Evolutionary conservation across 371 early-diverging fungal genomes (phyloP), one percentile per base, ranked within the genome.

Genomic region (Umbelopsis sp.): DNA sequence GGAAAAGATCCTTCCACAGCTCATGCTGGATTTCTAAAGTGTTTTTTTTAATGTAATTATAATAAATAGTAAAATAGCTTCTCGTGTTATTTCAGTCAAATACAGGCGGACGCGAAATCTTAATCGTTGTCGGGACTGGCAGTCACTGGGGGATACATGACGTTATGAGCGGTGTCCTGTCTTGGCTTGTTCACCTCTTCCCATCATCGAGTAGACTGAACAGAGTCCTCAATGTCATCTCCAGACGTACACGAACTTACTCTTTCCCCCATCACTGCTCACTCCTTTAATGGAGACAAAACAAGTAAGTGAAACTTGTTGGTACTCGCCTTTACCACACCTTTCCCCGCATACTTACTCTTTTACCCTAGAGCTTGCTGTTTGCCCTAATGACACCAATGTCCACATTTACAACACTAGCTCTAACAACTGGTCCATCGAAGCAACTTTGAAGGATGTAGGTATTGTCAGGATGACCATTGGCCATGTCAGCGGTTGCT

Each of bases 371-470:
- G 97, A 95, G 87, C 83, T 97, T 52, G 96, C 96, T 22, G 77
- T 99, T 22, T 91, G 95, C 77, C 96, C 94, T 51, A 95, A 96
- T 80, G 89, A 87, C 53, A 92, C 94, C 72, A 93, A 93, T 66
- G 96, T 97, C 64, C 88, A 90, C 76, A 94, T 98, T 72, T 96
- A 94, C 81, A 79, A 85, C 71, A 84, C 88, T 70, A 78, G 81
- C 29, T 81, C 79, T 12, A 72, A 82, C 44, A 77, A 81, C 65
- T 96, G 91, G 89, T 84, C 77, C 44, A 74, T 91, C 46, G 78
- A 81, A 52, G 89, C 88, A 50, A 90, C 93, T 32, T 83, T 98
- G 63, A 81, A 81, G 65, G 96, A 93, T 67, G 92, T 91, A 82
- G 72, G 75, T 77, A 35, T 51, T 62, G 20, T n/a, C 18, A 25